Base-by-base conservation (phyloP, 169 alveolate genomes). In the Plasmodium blacklocki region DNA sequence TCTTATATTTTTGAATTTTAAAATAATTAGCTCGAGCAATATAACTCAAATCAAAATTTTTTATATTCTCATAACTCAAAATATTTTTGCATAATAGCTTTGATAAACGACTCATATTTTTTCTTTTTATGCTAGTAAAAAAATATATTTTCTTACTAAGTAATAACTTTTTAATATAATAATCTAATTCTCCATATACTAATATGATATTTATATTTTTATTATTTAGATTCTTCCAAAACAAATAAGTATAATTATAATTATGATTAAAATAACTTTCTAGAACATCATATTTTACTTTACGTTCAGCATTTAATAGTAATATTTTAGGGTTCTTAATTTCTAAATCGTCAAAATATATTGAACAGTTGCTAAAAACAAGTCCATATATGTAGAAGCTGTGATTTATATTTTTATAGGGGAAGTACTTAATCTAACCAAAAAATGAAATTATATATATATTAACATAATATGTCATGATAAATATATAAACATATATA, bases 251-350 rank as follows among this genome's bases (percentile, higher is more conserved):
- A 54, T 76, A 63, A 68, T 45, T 83, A 58, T 67, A 67, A 11
- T 68, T 83, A n/a, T 83, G 7, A 11, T 68, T 45, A 68, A 68
- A 83, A 43, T 47, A 54, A 43, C 19, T 26, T 15, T 70, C 91
- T 49, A 83, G 49, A 4, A 18, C 21, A 68, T 83, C 91, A 29
- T 68, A 83, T 32, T 68, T 29, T 26, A 9, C 21, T 49, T 21
- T 19, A 56, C 23, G 68, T 45, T 83, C 85, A 1, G 91, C 47
- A 62, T 83, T 72, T 15, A 83, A 49, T 18, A 83, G 56, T 29
- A 83, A 83, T 83, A 83, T 63, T 47, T 68, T 83, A 2, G 91
- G 91, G 21, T 83, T 83, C 32, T 83, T 68, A 63, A 83, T 83
- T 60, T 83, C 91, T 26, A 83, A 32, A 68, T 83, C 49, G 73